Conservation (phyloP, 768 basidiomycete species). For the Leccinum obscurum region DNA sequence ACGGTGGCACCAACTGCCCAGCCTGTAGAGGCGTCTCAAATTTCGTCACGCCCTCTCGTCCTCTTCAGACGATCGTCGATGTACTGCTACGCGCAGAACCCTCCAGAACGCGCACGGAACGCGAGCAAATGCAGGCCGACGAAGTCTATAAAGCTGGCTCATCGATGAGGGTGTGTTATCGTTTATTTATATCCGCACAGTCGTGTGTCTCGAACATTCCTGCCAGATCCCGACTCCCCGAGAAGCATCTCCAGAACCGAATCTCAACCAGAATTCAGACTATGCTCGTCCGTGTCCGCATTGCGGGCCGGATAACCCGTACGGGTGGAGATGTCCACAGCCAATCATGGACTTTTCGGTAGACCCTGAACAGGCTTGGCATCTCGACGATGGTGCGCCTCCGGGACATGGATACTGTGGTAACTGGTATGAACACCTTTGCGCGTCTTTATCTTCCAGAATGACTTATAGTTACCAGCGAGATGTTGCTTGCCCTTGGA, state of each 20-base stretch:
- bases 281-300: slow-evolving; percentile 81
- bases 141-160: slow-evolving; percentile 68
- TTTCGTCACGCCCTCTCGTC: slow-evolving; percentile 69
- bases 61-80: slow-evolving; percentile 72
- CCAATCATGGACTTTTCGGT: slow-evolving; percentile 71
- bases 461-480: slow-evolving; percentile 41
- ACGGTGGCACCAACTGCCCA: slow-evolving; percentile 83
- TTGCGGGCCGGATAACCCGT: slow-evolving; percentile 66
- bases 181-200: background rate
- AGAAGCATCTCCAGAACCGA: slow-evolving; percentile 76
- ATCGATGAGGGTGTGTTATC: slow-evolving; percentile 58
- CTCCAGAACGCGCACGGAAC: slow-evolving; percentile 60
- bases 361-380: slow-evolving; percentile 76
- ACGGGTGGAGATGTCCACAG: slow-evolving; percentile 79
- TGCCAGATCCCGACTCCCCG: slow-evolving; percentile 71
- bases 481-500: slow-evolving; percentile 67
- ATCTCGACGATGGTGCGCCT: slow-evolving; percentile 71
- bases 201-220: background rate
- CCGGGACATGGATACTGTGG: slow-evolving; percentile 82
- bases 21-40: slow-evolving; percentile 74
- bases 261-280: slow-evolving; percentile 61
- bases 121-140: slow-evolving; percentile 80
- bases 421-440: slow-evolving; percentile 59
- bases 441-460: background rate
- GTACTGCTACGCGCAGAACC: slow-evolving; percentile 71